Percentiles rank a stretch among this genome's conserved stretches.
Conservation (phyloP, 805 yeast species). For the Lipomyces orientalis region DNA sequence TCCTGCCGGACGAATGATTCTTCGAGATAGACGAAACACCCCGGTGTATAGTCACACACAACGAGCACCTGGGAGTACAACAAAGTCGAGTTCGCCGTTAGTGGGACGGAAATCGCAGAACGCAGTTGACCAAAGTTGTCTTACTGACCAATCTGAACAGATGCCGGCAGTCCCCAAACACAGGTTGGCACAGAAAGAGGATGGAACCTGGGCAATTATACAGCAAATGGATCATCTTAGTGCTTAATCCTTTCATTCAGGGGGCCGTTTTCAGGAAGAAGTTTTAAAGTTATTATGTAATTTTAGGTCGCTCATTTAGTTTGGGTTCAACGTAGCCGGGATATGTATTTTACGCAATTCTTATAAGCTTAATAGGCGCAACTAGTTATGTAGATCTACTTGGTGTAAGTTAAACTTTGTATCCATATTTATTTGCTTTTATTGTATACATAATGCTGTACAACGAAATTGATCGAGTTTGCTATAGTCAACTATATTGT, state of each 20-base stretch:
- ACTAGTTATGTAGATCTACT: neutral
- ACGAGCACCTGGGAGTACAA: neutral
- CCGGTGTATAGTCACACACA: constrained; percentile 10
- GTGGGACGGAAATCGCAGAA: neutral
- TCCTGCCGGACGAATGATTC: constrained; percentile 9
- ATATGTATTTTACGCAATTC: neutral
- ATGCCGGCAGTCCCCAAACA: neutral
- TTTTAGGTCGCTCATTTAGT: neutral
- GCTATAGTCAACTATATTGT: no score
- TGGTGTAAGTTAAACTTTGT: neutral
- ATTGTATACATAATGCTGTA: neutral
- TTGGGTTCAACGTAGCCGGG: neutral
- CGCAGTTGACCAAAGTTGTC: neutral
- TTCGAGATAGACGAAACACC: constrained; percentile 23
- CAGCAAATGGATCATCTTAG: neutral
- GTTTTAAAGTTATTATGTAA: neutral
- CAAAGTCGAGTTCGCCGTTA: constrained; percentile 10
- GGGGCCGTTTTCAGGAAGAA: neutral
- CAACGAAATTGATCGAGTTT: neutral
- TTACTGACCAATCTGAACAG: neutral
- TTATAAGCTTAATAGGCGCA: neutral
- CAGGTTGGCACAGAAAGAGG: neutral
- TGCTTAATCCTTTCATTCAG: neutral
- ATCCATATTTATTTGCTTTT: neutral
- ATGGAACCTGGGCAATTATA: constrained; percentile 1